Percentiles rank a stretch among this genome's conserved stretches.
phyloP scores from a whole-genome alignment of 2,329 filamentous ascomycete genomes.

The Xylariaceae sp. region DNA sequence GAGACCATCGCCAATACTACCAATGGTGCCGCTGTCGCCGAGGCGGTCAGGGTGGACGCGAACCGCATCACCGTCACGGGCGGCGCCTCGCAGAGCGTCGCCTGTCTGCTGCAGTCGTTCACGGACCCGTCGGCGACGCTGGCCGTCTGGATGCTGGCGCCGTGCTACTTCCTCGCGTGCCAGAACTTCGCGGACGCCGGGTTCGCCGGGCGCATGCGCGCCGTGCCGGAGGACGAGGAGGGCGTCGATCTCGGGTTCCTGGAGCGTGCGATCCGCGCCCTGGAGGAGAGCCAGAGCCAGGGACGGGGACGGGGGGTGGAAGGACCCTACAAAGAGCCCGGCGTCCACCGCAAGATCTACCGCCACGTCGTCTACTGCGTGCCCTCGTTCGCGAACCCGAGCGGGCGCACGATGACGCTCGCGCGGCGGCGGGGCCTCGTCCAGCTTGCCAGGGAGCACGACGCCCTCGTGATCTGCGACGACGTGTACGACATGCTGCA shows the following conservation, averaged over 20 bases:
- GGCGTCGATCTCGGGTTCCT: constrained; percentile 68
- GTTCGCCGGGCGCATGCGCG: constrained; percentile 69
- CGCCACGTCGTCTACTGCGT: constrained; percentile 87
- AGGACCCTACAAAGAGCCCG: constrained; percentile 54
- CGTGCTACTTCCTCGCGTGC: constrained; percentile 84
- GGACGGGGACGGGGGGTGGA: not conserved
- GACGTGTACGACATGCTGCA: constrained; percentile 95
- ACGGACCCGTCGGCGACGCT: constrained; percentile 78
- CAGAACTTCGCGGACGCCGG: constrained; percentile 85
- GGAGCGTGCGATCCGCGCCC: constrained; percentile 20
- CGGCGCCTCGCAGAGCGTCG: constrained; percentile 83
- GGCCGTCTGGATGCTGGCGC: constrained; percentile 80
- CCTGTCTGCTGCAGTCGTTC: constrained; percentile 77
- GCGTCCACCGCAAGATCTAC: constrained; percentile 76
- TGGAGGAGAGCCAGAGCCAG: constrained; percentile 16
- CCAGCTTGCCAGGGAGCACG: constrained; percentile 74
- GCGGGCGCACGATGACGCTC: constrained; percentile 79
- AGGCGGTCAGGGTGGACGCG: constrained; percentile 13
- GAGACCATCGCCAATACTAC: constrained; percentile 15
- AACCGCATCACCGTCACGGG: constrained; percentile 80
- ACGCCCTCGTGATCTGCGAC: constrained; percentile 85
- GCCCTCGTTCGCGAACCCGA: constrained; percentile 88
- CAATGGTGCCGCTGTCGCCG: constrained; percentile 42
- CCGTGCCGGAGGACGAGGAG: constrained; percentile 77
- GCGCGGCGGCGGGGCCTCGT: constrained; percentile 71